phyloP scores from a whole-genome alignment of 345 rosid species.

The Garcia nutans region DNA sequence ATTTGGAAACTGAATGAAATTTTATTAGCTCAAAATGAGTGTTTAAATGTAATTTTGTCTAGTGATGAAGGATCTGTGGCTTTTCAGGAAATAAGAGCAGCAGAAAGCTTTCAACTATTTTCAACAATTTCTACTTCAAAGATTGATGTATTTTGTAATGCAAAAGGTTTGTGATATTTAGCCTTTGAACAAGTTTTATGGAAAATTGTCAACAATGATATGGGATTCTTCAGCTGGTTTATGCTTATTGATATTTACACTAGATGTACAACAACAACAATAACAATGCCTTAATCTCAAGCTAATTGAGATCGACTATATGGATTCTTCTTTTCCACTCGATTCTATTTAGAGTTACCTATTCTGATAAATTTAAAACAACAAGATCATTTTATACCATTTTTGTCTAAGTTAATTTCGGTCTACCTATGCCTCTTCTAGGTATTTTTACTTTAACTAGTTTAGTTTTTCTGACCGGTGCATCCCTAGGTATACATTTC shows the following conservation, averaged over 20 bases:
- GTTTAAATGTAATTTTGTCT: background rate
- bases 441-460: too few species aligned
- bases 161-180: slow-evolving; percentile 47
- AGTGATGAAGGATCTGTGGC: background rate
- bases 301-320: too few species aligned
- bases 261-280: too few species aligned
- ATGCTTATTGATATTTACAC: background rate
- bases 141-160: slow-evolving; percentile 38
- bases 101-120: slow-evolving; percentile 81
- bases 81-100: slow-evolving; percentile 74
- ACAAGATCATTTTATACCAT: too few species aligned
- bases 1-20: background rate
- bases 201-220: background rate
- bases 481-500: too few species aligned
- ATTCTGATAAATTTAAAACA: too few species aligned
- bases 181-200: background rate
- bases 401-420: too few species aligned
- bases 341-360: too few species aligned
- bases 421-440: too few species aligned
- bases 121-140: slow-evolving; percentile 75
- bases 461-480: too few species aligned
- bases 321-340: too few species aligned
- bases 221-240: background rate
- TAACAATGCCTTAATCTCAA: too few species aligned
- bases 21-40: background rate